Evolutionary conservation across 768 basidiomycete species (phyloP).

Genomic region (Boletus subparvulus): DNA sequence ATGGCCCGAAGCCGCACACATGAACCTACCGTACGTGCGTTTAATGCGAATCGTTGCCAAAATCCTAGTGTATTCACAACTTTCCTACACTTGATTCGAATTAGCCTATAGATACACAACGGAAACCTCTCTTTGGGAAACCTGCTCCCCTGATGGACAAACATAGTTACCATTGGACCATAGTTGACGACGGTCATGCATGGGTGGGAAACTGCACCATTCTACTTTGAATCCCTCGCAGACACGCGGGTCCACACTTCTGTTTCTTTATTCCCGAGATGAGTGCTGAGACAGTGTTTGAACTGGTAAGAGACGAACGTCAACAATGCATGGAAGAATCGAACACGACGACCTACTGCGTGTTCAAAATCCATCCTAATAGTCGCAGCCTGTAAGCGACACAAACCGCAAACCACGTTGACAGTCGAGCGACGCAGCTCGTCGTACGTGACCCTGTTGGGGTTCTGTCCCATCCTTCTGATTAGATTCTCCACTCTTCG

Average conservation of each 20-base stretch:
- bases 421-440: slow-evolving; percentile 3
- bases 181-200: neutral
- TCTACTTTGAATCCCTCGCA: neutral
- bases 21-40: too few relatives aligned
- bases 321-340: neutral
- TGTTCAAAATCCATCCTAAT: neutral
- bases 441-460: neutral
- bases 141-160: neutral
- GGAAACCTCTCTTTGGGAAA: neutral
- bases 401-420: slow-evolving; percentile 8
- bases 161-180: too few relatives aligned
- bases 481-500: slow-evolving; percentile 11
- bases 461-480: slow-evolving; percentile 7
- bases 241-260: slow-evolving; percentile 6
- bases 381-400: neutral
- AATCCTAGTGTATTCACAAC: too few relatives aligned
- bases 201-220: neutral
- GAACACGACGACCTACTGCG: slow-evolving; percentile 3
- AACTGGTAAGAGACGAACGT: neutral
- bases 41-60: too few relatives aligned
- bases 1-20: too few relatives aligned
- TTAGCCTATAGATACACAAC: slow-evolving; percentile 14
- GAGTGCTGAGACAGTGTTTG: slow-evolving; percentile 4
- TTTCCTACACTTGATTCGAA: neutral
- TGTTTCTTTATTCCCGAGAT: neutral